Evolutionary conservation across 371 early-diverging fungal species (phyloP), one percentile per base, ranked within the genome.

Genomic region (Syncephalastrum monosporum): DNA sequence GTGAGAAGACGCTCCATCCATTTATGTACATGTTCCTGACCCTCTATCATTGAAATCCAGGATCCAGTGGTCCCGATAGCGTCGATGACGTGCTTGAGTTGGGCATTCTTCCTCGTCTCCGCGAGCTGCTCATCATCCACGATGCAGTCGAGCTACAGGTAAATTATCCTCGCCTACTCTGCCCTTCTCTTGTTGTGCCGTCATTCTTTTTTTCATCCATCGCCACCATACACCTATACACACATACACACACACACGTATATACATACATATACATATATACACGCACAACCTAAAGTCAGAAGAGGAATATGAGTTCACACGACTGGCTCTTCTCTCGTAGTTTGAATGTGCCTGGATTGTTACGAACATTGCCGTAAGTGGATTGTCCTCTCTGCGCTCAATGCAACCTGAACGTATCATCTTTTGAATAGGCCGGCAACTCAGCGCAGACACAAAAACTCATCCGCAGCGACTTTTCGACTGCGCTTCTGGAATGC

Each of bases 291-390:
- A 33, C 38, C 12, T 33, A 33, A 29, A 33, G 38, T 0, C 2
- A 33, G 38, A 33, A 33, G 38, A 33, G 38, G 38, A 33, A 10
- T 33, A 33, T 2, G 38, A 33, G 38, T 33, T 33, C 38, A 33
- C 38, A 33, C 38, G 38, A 33, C 38, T 33, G 38, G 38, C 10
- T 45, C 16, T 56, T 44, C 43, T 24, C 60, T 4, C 45, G 10
- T 69, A 83, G 82, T 84, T 82, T 63, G 84, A 84, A 59, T 74
- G 73, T 23, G 77, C 82, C 3, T 84, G 84, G 84, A 81, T 84
- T 42, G 64, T 82, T 15, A 84, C 84, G 19, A 84, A 84, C 53
- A 81, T 84, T 49, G 84, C 82, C 42, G 84, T 78, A 74, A 68
- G 75, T 64, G 19, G 29, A 15, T 25, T 27, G 29, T 3, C 33